A percentile compares a stretch with the other conserved stretches of the same genome.
Conservation (phyloP, 2,329 filamentous ascomycete genomes). For the Tolypocladium pustulatum region DNA sequence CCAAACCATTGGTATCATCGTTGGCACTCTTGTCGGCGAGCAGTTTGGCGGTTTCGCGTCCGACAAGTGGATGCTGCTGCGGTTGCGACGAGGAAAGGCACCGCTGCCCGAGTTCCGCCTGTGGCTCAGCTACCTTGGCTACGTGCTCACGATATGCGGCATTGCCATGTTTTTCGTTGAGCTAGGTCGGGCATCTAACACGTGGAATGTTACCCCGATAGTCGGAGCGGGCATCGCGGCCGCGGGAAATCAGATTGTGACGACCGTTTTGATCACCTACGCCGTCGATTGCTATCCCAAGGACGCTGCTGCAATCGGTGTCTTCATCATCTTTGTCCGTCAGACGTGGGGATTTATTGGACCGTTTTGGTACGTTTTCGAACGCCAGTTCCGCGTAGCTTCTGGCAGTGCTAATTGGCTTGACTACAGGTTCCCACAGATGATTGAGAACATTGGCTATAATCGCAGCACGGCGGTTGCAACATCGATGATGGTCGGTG, state of each 20-base stretch:
- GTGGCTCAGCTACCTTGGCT: slow-evolving; percentile 46
- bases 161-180: slow-evolving; percentile 44
- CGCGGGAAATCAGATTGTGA: slow-evolving; percentile 50
- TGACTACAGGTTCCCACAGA: slow-evolving; percentile 3
- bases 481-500: slow-evolving; percentile 1
- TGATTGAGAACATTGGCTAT: slow-evolving; percentile 2
- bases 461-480: background rate
- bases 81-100: slow-evolving; percentile 17
- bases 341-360: slow-evolving; percentile 43
- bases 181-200: slow-evolving; percentile 28
- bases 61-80: slow-evolving; percentile 40
- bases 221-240: slow-evolving; percentile 40
- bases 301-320: slow-evolving; percentile 42
- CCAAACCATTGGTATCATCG: slow-evolving; percentile 45
- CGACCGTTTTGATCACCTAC: slow-evolving; percentile 49
- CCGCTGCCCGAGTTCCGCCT: slow-evolving; percentile 41
- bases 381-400: background rate
- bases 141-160: slow-evolving; percentile 37
- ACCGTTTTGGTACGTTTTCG: slow-evolving; percentile 12
- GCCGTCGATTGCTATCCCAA: slow-evolving; percentile 46
- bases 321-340: slow-evolving; percentile 46
- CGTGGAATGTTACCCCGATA: slow-evolving; percentile 47
- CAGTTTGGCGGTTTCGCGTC: slow-evolving; percentile 42
- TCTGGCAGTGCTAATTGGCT: background rate
- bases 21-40: slow-evolving; percentile 47